Conservation (phyloP, 2,329 filamentous ascomycete genomes). For the Orbilia ellipsospora region DNA sequence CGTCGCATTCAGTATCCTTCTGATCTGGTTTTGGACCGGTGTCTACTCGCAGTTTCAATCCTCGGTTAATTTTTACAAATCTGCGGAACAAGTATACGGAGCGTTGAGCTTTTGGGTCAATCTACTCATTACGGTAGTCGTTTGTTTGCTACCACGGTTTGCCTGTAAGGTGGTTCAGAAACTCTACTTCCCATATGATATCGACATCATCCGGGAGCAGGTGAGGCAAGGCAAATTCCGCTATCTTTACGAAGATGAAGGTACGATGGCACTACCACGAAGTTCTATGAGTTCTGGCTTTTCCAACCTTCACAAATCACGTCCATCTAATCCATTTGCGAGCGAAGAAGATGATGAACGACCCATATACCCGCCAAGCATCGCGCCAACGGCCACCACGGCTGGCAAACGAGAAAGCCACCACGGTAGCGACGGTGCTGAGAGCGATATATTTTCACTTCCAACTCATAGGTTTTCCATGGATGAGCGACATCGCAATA, state of each 20-base stretch:
- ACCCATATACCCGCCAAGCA: constrained; percentile 92
- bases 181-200: constrained; percentile 89
- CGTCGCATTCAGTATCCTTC: constrained; percentile 80
- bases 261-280: constrained; percentile 60
- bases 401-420: constrained; percentile 83
- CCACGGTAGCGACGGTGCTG: constrained; percentile 93
- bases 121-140: constrained; percentile 79
- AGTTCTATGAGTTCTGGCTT: constrained; percentile 54
- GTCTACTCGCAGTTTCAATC: constrained; percentile 76
- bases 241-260: constrained; percentile 72
- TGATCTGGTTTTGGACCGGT: constrained; percentile 96
- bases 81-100: constrained; percentile 81
- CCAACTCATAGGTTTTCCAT: constrained; percentile 74
- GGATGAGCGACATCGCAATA: constrained; percentile 79
- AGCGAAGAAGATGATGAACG: constrained; percentile 86
- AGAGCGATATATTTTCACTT: constrained; percentile 68
- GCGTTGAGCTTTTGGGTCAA: constrained; percentile 88
- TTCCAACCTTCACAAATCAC: constrained; percentile 55
- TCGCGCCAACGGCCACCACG: constrained; percentile 79
- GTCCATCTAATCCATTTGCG: constrained; percentile 60
- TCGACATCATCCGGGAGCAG: constrained; percentile 96
- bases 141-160: constrained; percentile 89
- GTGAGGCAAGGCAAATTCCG: constrained; percentile 84
- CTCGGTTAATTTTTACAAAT: constrained; percentile 77
- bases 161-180: constrained; percentile 88